A percentile compares a stretch with the other conserved stretches of the same genome.
Conservation (phyloP, 768 basidiomycete species). For the Russula compacta region DNA sequence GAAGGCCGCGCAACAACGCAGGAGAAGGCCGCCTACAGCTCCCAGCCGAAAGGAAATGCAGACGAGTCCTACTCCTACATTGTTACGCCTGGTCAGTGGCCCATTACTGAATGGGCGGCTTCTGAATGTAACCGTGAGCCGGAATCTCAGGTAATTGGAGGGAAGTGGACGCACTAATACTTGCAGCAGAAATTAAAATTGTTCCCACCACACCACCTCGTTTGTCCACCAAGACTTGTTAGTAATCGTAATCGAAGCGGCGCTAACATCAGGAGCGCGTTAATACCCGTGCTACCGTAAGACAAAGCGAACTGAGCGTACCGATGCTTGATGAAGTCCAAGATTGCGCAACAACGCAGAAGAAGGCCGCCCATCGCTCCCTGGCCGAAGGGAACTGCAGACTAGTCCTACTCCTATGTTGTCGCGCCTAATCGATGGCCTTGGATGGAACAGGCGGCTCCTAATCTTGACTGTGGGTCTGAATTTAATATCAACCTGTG, state of each 20-base stretch:
- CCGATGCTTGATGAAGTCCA: neutral
- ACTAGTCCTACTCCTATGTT: neutral
- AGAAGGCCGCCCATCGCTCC: neutral
- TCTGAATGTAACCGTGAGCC: too few species aligned
- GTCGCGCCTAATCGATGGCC: neutral
- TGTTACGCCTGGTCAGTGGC: neutral
- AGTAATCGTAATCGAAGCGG: neutral
- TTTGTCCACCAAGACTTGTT: neutral
- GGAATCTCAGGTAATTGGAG: too few species aligned
- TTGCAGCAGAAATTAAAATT: too few species aligned
- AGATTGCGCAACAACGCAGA: neutral
- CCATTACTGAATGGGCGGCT: too few species aligned
- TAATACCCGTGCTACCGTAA: neutral
- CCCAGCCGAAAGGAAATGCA: neutral
- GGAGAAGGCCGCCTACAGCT: neutral
- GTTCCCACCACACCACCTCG: too few species aligned
- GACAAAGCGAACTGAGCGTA: neutral
- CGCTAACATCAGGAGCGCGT: neutral
- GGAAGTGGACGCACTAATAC: too few species aligned
- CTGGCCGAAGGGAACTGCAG: neutral
- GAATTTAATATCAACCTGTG: neutral
- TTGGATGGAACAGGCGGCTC: neutral
- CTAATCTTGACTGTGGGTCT: neutral
- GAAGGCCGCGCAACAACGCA: neutral
- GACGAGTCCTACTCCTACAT: neutral